These are phyloP conservation scores for Brettanomyces naardenensis DNA, from an alignment of 805 yeast genomes.

Conservation along the genomic window DNA sequence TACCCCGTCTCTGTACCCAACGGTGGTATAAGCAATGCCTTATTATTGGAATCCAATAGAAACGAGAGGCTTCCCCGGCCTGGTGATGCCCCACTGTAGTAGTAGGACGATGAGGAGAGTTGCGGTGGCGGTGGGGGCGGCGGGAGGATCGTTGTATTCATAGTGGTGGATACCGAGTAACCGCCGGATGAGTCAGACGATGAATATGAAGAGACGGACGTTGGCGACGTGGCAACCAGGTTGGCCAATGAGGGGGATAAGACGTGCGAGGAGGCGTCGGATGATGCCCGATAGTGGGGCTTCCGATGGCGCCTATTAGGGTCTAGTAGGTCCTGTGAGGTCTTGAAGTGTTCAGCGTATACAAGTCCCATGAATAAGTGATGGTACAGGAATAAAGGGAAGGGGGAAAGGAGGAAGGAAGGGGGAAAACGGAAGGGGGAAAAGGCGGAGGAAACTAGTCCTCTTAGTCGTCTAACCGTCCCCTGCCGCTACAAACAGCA, in stretches of 20 bases:
- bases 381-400: neutral
- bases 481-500: too few relatives aligned
- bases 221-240: conserved; percentile 1
- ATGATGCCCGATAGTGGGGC: neutral
- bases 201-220: conserved; percentile 5
- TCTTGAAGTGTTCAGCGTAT: conserved; percentile 23
- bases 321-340: conserved; percentile 4
- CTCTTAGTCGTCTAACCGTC: too few relatives aligned
- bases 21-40: neutral
- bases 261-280: conserved; percentile 1
- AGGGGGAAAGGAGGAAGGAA: neutral
- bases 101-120: too few relatives aligned
- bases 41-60: neutral
- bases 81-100: too few relatives aligned
- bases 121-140: neutral
- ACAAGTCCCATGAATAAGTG: conserved; percentile 20
- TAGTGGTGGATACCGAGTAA: too few relatives aligned
- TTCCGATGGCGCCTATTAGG: neutral
- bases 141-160: too few relatives aligned
- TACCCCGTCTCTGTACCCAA: too few relatives aligned
- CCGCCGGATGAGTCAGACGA: conserved; percentile 2
- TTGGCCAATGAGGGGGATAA: conserved; percentile 4
- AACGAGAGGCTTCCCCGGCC: too few relatives aligned
- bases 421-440: neutral
- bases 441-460: too few relatives aligned